phyloP scores from a whole-genome alignment of 768 basidiomycete genomes.

The Tricholoma hemisulphureum region DNA sequence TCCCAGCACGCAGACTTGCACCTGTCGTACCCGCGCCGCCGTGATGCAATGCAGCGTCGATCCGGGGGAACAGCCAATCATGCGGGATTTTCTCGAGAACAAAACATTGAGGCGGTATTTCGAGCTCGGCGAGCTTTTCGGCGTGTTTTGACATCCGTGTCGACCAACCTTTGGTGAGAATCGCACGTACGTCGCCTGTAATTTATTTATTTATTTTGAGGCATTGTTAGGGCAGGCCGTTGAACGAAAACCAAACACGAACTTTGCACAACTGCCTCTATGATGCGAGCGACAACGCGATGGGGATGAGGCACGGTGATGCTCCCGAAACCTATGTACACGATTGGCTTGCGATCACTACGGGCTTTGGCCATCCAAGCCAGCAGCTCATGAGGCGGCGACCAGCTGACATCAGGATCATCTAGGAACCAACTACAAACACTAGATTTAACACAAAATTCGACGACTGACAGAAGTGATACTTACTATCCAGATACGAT shows the following conservation, averaged over 20 bases:
- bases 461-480: not conserved
- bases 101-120: slow-evolving; percentile 53
- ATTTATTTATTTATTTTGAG: too few relatives aligned
- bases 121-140: slow-evolving; percentile 39
- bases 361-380: slow-evolving; percentile 58
- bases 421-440: slow-evolving; percentile 60
- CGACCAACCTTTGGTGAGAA: slow-evolving; percentile 70
- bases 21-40: slow-evolving; percentile 74
- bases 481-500: slow-evolving; percentile 57
- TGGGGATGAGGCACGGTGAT: slow-evolving; percentile 64
- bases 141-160: slow-evolving; percentile 46
- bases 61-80: slow-evolving; percentile 59
- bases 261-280: slow-evolving; percentile 62
- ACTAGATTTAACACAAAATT: not conserved
- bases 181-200: slow-evolving; percentile 59
- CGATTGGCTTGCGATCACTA: slow-evolving; percentile 54
- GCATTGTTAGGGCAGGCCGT: not conserved
- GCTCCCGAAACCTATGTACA: slow-evolving; percentile 72
- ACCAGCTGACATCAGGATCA: slow-evolving; percentile 59
- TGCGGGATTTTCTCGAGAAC: slow-evolving; percentile 66
- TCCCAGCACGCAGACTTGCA: slow-evolving; percentile 60
- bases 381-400: slow-evolving; percentile 46
- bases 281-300: slow-evolving; percentile 51
- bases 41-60: slow-evolving; percentile 65
- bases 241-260: slow-evolving; percentile 15